phyloP scores from a whole-genome alignment of 2,329 filamentous ascomycete genomes.

The Arthrobotrys iridis region DNA sequence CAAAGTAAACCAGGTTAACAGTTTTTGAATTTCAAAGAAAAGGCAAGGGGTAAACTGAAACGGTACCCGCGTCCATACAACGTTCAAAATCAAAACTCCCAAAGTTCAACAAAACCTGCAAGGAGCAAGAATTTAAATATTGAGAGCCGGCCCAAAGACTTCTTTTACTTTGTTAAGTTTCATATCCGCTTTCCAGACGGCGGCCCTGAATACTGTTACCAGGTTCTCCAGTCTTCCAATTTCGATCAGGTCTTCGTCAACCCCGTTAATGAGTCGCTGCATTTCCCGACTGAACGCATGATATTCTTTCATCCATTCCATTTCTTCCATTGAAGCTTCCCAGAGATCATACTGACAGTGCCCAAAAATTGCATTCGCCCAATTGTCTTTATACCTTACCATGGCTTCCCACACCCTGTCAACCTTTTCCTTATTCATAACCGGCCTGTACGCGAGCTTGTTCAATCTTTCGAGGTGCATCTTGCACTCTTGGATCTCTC shows the following conservation, averaged over 20 bases:
- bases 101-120: too few species aligned
- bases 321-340: slow-evolving; percentile 8
- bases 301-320: slow-evolving; percentile 33
- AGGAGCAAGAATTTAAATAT: not conserved
- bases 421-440: slow-evolving; percentile 36
- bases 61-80: too few species aligned
- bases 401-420: slow-evolving; percentile 24
- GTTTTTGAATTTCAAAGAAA: too few species aligned
- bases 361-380: slow-evolving; percentile 40
- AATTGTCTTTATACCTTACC: slow-evolving; percentile 15
- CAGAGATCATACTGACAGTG: slow-evolving; percentile 2
- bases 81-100: too few species aligned
- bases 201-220: slow-evolving; percentile 1
- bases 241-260: slow-evolving; percentile 37
- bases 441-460: slow-evolving; percentile 17
- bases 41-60: too few species aligned
- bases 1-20: too few species aligned
- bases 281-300: slow-evolving; percentile 34
- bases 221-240: slow-evolving; percentile 34
- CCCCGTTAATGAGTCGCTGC: not conserved
- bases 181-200: slow-evolving; percentile 24
- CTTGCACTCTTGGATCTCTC: not conserved
- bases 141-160: not conserved
- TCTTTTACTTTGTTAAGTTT: slow-evolving; percentile 5
- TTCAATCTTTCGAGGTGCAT: slow-evolving; percentile 6